Base-by-base conservation (phyloP, 768 basidiomycete genomes). In the Podaxis mareebaensis region DNA sequence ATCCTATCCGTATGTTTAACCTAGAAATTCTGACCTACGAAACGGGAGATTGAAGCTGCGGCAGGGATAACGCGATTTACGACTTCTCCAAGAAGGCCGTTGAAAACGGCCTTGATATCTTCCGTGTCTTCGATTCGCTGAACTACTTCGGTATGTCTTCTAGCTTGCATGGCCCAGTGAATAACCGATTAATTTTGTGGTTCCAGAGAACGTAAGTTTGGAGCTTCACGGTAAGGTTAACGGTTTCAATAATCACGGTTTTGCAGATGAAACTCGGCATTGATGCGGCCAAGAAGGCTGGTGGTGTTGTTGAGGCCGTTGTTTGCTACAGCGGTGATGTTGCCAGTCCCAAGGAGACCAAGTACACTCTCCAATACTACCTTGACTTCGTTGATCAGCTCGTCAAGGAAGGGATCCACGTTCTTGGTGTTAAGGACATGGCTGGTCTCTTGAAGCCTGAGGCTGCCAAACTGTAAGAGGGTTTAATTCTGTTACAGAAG, bases 81-180 rank as follows among this genome's bases (percentile, higher is more conserved):
- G 97, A 97, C 76, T 99, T 99, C 81, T 97, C 93, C 65, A 96
- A 96, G 82, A 96, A 96, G 75, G 97, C 97, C 24, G 96, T 99
- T n/a, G 95, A 99, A 78, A 97, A 98, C 69, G 97, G 97, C 73
- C 85, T 99, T 54, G 97, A 99, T 77, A 99, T 99, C 74, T 99
- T 99, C 92, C 87, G 97, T 72, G 95, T 99, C 58, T 99, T 99
- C 70, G 97, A 99, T 76, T 98, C 97, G 33, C 80, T 99, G 77
- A 99, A 99, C 82, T 99, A 99, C 77, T 90, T 99, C 66, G 96
- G 96, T 90, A 76, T 57, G 87, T 80, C 52, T 22, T 40, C 17
- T 39, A 60, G 44, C 65, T 36, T 51, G 39, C 24, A 10, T 44
- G 36, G 12, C 12, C 49, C 20, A n/a, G 39, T 40, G 22, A 61